Conservation (phyloP, 225 moss, liverwort and hornwort species). For the Physcomitrium patens region DNA sequence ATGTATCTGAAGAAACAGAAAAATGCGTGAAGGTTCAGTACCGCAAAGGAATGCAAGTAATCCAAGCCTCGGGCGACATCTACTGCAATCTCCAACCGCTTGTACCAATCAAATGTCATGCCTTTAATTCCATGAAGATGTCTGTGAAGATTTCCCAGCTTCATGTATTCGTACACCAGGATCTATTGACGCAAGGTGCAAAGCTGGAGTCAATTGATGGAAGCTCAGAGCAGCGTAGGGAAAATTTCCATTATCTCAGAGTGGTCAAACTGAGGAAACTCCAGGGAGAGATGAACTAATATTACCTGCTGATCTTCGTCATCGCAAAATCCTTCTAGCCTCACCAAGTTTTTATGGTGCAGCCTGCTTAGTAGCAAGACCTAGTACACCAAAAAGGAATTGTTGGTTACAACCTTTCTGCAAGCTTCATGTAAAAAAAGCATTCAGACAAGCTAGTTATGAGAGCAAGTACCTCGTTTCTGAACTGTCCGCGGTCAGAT, state of each 20-base stretch:
- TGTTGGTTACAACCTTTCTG: too few relatives aligned
- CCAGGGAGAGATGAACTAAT: neutral
- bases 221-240: neutral
- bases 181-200: constrained; percentile 28
- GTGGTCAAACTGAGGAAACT: neutral
- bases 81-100: constrained; percentile 61
- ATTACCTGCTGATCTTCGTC: constrained; percentile 18
- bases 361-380: constrained; percentile 33
- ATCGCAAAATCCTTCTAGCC: constrained; percentile 37
- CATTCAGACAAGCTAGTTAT: neutral
- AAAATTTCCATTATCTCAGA: neutral
- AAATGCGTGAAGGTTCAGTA: neutral
- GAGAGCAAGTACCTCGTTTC: neutral
- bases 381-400: constrained; percentile 1
- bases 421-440: neutral
- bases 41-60: constrained; percentile 62
- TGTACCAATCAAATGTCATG: constrained; percentile 49
- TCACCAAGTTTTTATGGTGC: constrained; percentile 35
- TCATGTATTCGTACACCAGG: constrained; percentile 62
- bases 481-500: too few relatives aligned
- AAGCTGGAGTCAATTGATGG: neutral
- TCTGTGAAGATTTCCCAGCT: constrained; percentile 50
- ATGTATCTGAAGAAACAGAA: neutral
- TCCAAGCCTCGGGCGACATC: constrained; percentile 58
- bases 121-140: constrained; percentile 42